Evolutionary conservation across 352 stramenopile species (phyloP).

Genomic region (Plasmopara viticola): DNA sequence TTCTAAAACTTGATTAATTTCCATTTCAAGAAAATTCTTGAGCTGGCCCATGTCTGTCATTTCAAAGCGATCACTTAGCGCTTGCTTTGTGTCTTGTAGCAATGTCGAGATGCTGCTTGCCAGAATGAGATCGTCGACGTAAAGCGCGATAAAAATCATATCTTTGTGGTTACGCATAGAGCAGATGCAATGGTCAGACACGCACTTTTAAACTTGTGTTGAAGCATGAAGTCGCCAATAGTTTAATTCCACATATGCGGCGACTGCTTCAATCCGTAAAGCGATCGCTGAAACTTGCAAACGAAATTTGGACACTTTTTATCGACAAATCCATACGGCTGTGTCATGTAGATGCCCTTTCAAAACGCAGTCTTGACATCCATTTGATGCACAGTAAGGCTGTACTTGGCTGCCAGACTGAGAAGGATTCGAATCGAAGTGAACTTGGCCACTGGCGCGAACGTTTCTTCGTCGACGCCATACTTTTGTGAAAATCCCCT

Average conservation of each 20-base stretch:
- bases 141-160: conserved; percentile 1
- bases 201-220: not conserved
- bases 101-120: not conserved
- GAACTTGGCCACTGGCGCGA: no score
- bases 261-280: no score
- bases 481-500: no score
- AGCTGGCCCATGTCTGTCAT: not conserved
- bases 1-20: not conserved
- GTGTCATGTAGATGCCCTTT: not conserved
- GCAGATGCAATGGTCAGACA: not conserved
- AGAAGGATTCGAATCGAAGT: not conserved
- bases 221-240: not conserved
- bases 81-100: not conserved
- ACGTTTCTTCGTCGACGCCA: no score
- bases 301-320: no score
- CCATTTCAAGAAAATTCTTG: not conserved
- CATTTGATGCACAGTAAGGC: not conserved
- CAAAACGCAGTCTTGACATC: not conserved
- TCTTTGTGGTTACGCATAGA: not conserved
- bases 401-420: not conserved
- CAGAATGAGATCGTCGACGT: conserved; percentile 1
- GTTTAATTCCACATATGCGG: not conserved
- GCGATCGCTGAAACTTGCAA: no score
- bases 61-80: not conserved
- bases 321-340: not conserved